Conservation (phyloP, 2,329 filamentous ascomycete genomes). For the Lasiodiplodia sp. region DNA sequence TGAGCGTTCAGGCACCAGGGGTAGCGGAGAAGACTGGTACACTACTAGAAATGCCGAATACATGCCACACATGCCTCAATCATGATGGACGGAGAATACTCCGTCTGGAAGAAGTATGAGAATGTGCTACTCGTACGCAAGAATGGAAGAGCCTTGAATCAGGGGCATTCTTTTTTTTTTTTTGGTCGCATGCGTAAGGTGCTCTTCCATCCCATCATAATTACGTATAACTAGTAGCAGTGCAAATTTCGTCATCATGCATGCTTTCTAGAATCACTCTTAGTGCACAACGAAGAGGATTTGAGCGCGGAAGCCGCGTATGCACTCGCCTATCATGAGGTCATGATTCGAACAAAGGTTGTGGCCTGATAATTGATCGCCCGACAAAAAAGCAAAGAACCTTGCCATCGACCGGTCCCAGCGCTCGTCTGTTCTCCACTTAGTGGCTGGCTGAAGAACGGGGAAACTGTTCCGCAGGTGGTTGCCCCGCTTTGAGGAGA, state of each 20-base stretch:
- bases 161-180: not conserved
- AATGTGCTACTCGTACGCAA: not conserved
- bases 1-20: not conserved
- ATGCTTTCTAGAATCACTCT: not conserved
- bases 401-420: not conserved
- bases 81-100: not conserved
- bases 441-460: not conserved
- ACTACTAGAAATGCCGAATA: not conserved
- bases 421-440: not conserved
- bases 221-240: not conserved
- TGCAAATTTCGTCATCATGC: not conserved
- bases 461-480: not conserved
- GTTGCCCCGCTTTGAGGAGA: not conserved
- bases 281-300: not conserved
- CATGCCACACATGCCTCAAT: not conserved
- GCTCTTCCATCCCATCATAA: not conserved
- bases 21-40: not conserved
- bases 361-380: not conserved
- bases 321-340: not conserved
- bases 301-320: not conserved
- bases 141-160: not conserved
- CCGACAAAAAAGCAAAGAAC: not conserved
- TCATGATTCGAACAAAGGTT: not conserved
- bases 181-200: not conserved
- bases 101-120: not conserved